Percentiles rank a stretch among this genome's conserved stretches.
Evolutionary conservation across 768 basidiomycete species (phyloP).

Genomic region (Paxillus rubicundulus): DNA sequence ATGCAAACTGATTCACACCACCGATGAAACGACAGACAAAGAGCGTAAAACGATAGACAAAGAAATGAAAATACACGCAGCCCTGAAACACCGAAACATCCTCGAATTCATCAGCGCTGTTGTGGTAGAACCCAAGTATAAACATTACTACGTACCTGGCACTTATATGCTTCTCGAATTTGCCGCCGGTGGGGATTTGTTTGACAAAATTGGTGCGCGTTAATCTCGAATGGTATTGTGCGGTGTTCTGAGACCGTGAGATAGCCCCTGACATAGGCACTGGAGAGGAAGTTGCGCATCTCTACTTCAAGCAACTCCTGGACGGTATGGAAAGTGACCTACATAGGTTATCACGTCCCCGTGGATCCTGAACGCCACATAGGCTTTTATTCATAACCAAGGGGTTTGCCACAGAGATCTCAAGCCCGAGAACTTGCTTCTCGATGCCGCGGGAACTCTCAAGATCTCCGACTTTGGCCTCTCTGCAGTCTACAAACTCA

Average conservation of each 20-base stretch:
- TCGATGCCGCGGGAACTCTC: slow-evolving; percentile 78
- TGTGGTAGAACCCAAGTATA: slow-evolving; percentile 64
- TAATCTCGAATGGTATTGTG: background rate
- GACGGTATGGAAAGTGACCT: slow-evolving; percentile 67
- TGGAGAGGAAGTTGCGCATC: slow-evolving; percentile 81
- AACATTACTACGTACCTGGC: slow-evolving; percentile 64
- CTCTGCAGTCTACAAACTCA: slow-evolving; percentile 85
- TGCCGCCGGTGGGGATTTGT: slow-evolving; percentile 91
- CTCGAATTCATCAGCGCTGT: slow-evolving; percentile 82
- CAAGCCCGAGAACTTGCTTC: slow-evolving; percentile 93
- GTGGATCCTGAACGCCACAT: background rate
- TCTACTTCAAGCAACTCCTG: slow-evolving; percentile 85
- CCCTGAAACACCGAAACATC: slow-evolving; percentile 74
- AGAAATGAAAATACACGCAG: slow-evolving; percentile 87
- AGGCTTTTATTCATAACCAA: slow-evolving; percentile 83
- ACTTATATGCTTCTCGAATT: slow-evolving; percentile 93
- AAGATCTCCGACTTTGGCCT: slow-evolving; percentile 97
- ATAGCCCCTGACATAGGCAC: slow-evolving; percentile 89
- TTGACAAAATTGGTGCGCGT: slow-evolving; percentile 93
- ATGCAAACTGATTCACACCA: slow-evolving; percentile 79
- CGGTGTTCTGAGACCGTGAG: background rate
- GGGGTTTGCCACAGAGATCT: slow-evolving; percentile 96
- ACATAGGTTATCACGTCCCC: background rate
- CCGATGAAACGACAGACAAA: slow-evolving; percentile 56
- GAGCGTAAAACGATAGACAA: slow-evolving; percentile 83